Base-by-base conservation (phyloP, 2,329 filamentous ascomycete genomes). In the Scedosporium minutisporum region DNA sequence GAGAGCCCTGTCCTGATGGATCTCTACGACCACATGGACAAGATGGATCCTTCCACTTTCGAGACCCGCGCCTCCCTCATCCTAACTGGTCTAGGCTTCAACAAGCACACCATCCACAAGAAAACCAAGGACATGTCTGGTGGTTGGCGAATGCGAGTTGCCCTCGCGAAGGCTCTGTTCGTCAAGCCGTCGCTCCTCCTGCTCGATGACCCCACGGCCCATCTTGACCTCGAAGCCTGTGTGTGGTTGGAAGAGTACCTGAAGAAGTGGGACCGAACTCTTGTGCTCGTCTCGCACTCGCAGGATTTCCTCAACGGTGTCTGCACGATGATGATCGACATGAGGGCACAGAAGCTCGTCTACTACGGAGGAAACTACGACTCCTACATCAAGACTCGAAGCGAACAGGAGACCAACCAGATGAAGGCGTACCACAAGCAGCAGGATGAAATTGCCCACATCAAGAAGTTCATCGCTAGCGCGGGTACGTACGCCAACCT, bases 361-460 rank as follows among this genome's bases (percentile, higher is more conserved):
- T 99, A 99, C 89, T 99, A 97, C 74, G 96, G 95, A 85, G 95
- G 96, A 86, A 97, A 99, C 86, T 99, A 97, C 86, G 95, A 99
- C 78, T 92, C 93, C 55, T 93, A 99, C 82, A 80, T 87, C 79
- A 99, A 97, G 90, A 97, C 93, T 61, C 87, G 93, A 66, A 79
- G 84, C 62, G 95, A 99, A 79, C 89, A 97, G 78, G 95, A 99
- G 80, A 87, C 88, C 77, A 99, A 99, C 82, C 95, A 99, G 82
- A 91, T 90, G 86, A 99, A 97, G 84, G 95, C 95, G 66, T 99
- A 99, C 82, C 83, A 90, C 76, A 99, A 99, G 84, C 95, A 99
- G 77, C 95, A 99, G 76, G 95, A 99, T 66, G 95, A 99, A 82
- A 99, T 99, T 76, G 85, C 87, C 69, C 96, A 99, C 83, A 99